Evolutionary conservation across 768 basidiomycete species (phyloP).

Genomic region (Leccinum sublutescens): DNA sequence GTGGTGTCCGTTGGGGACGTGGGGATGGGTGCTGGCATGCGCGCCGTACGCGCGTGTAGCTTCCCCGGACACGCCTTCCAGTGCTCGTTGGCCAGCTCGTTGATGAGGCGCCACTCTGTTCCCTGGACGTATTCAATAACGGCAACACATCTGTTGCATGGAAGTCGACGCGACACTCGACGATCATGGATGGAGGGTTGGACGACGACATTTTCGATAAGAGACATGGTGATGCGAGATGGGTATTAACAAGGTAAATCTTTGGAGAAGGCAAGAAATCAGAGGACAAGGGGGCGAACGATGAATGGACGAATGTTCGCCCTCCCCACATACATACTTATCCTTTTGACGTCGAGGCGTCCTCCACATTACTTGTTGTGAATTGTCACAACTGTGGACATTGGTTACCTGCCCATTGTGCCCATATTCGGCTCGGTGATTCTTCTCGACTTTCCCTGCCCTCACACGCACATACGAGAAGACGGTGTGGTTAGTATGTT

Average conservation of each 20-base stretch:
- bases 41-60: conserved; percentile 13
- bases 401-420: conserved; percentile 20
- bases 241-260: conserved; percentile 13
- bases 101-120: conserved; percentile 26
- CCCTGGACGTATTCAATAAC: conserved; percentile 29
- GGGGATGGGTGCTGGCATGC: conserved; percentile 11
- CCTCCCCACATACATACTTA: background rate
- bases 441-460: conserved; percentile 19
- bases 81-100: conserved; percentile 28
- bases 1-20: conserved; percentile 11
- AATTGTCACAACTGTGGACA: conserved; percentile 23
- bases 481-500: conserved; percentile 21
- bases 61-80: conserved; percentile 26
- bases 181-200: conserved; percentile 11
- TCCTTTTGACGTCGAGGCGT: conserved; percentile 24
- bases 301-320: conserved; percentile 5
- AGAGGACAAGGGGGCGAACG: background rate
- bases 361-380: conserved; percentile 33
- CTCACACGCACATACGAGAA: conserved; percentile 14
- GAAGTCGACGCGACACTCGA: conserved; percentile 14
- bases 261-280: background rate
- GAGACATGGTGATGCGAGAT: conserved; percentile 19
- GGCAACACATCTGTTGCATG: conserved; percentile 28
- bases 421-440: conserved; percentile 15
- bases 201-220: conserved; percentile 9